These are phyloP conservation scores for Phialophora chinensis DNA, from an alignment of 2,329 filamentous ascomycete genomes.

Conservation along the genomic window DNA sequence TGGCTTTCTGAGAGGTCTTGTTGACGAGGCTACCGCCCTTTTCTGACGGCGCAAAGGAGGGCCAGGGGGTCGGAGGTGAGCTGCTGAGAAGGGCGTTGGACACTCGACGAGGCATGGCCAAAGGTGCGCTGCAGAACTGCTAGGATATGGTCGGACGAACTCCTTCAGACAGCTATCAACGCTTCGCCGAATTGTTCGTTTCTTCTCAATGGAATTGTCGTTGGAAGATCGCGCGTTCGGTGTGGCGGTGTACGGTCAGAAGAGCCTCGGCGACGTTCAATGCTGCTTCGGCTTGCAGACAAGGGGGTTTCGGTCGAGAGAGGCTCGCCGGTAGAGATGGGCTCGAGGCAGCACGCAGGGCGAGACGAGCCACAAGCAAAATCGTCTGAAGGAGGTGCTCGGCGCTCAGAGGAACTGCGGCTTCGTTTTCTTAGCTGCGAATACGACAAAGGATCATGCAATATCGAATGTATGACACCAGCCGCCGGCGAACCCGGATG, in stretches of 20 bases:
- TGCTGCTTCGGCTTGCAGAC: background rate
- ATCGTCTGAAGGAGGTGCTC: slow-evolving; percentile 9
- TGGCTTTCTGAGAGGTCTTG: slow-evolving; percentile 66
- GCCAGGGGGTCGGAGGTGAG: slow-evolving; percentile 55
- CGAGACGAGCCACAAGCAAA: slow-evolving; percentile 10
- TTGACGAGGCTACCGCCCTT: slow-evolving; percentile 59
- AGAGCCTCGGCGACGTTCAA: slow-evolving; percentile 4
- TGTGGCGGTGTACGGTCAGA: slow-evolving; percentile 32
- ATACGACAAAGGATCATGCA: slow-evolving; percentile 15
- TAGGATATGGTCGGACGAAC: slow-evolving; percentile 1
- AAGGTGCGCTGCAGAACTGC: slow-evolving; percentile 4
- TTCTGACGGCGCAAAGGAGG: slow-evolving; percentile 55
- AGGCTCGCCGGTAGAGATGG: slow-evolving; percentile 5
- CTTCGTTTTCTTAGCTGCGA: slow-evolving; percentile 11
- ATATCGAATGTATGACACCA: slow-evolving; percentile 29
- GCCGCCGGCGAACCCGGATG: background rate
- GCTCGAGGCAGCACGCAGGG: slow-evolving; percentile 1
- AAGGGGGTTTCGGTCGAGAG: slow-evolving; percentile 8
- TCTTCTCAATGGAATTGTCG: slow-evolving; percentile 10
- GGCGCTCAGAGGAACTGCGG: slow-evolving; percentile 4
- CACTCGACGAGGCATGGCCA: slow-evolving; percentile 67
- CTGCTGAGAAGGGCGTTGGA: slow-evolving; percentile 64
- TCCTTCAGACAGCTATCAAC: slow-evolving; percentile 6
- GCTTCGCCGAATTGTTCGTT: background rate
- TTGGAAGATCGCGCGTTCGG: slow-evolving; percentile 13